Conservation (phyloP, 805 yeast genomes). For the Metschnikowia lunata region DNA sequence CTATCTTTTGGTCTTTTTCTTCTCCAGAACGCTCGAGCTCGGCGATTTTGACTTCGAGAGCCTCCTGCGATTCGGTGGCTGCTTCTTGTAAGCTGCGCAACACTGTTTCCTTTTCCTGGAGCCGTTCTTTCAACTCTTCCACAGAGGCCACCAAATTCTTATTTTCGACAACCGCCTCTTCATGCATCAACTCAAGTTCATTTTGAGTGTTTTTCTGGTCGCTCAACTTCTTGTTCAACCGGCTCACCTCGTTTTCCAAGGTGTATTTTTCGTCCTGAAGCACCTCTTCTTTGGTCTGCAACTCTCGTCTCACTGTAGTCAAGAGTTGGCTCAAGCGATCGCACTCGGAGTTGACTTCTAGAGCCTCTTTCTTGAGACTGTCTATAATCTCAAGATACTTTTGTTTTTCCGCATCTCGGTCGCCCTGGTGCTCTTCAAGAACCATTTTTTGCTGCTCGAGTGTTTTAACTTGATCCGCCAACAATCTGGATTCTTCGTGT, state of each 20-base stretch:
- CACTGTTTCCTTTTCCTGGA: conserved; percentile 26
- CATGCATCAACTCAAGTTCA: conserved; percentile 36
- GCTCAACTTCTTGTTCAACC: conserved; percentile 35
- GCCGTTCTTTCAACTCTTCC: conserved; percentile 43
- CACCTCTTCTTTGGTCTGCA: conserved; percentile 30
- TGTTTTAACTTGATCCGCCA: conserved; percentile 36
- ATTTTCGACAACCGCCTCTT: conserved; percentile 35
- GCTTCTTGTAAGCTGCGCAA: conserved; percentile 12
- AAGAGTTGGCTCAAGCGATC: conserved; percentile 43
- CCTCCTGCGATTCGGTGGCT: conserved; percentile 5
- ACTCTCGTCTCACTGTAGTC: conserved; percentile 34
- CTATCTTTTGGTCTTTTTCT: conserved; percentile 7
- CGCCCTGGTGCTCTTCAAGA: conserved; percentile 23
- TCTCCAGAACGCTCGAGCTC: conserved; percentile 3
- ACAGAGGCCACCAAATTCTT: conserved; percentile 40
- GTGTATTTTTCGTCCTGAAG: conserved; percentile 38
- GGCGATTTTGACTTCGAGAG: conserved; percentile 1
- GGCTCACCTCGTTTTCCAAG: conserved; percentile 36
- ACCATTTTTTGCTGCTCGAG: conserved; percentile 21
- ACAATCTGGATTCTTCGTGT: conserved; percentile 2
- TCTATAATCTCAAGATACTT: conserved; percentile 18
- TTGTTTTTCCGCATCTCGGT: conserved; percentile 9
- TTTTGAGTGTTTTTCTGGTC: conserved; percentile 39
- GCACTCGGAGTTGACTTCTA: conserved; percentile 50
- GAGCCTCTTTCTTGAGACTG: conserved; percentile 21